A percentile compares a stretch with the other conserved stretches of the same genome.
These are phyloP conservation scores for Botrytis fragariae DNA, from an alignment of 2,329 filamentous ascomycete genomes.

Conservation along the genomic window DNA sequence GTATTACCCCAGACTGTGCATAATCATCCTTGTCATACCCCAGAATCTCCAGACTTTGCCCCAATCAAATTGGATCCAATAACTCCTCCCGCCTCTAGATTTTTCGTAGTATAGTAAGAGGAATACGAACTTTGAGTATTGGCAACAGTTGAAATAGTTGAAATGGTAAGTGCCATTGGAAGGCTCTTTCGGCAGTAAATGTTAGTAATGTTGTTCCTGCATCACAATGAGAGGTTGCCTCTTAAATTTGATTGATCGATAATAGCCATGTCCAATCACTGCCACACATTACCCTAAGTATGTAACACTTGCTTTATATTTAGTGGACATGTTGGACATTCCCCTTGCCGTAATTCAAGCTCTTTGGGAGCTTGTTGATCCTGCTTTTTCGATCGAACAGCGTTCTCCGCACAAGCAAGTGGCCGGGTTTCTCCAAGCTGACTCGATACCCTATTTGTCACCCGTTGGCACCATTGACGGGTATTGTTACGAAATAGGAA, in stretches of 20 bases:
- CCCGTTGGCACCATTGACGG: constrained; percentile 12
- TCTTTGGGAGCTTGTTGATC: neutral
- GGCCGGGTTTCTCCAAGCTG: neutral
- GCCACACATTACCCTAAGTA: neutral
- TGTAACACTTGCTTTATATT: neutral
- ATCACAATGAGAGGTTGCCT: neutral
- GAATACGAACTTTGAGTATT: neutral
- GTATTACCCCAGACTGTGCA: constrained; percentile 7
- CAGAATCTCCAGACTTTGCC: constrained; percentile 14
- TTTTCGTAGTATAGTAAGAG: neutral
- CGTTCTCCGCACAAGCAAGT: neutral
- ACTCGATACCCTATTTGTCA: constrained; percentile 6
- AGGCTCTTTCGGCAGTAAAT: neutral
- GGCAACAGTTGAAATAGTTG: neutral
- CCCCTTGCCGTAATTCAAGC: neutral
- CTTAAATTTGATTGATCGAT: neutral
- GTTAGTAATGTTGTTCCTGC: constrained; percentile 5
- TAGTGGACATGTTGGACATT: neutral
- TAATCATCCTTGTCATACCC: constrained; percentile 15
- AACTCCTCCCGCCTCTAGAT: neutral
- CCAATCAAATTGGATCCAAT: constrained; percentile 1
- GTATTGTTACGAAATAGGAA: constrained; percentile 5
- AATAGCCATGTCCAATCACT: neutral
- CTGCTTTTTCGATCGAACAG: neutral
- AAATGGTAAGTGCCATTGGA: neutral